Percentiles rank a stretch among this genome's conserved stretches.
These are phyloP conservation scores for Macrocybe gigantea DNA, from an alignment of 768 basidiomycete species.

Conservation along the genomic window DNA sequence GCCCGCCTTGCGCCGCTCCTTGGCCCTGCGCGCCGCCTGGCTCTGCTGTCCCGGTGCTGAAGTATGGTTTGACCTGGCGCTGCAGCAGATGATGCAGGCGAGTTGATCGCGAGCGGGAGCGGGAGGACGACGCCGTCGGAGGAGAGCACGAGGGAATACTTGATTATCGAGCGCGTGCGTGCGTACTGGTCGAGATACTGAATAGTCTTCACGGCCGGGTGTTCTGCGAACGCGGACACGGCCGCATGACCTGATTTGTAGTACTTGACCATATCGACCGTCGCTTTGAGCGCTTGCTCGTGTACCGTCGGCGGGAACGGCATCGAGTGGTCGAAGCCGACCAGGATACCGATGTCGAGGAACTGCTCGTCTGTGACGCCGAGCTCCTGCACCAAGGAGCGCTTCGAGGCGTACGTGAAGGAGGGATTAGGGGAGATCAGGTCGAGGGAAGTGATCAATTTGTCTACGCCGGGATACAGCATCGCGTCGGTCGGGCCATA, in stretches of 20 bases:
- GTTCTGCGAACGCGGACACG: conserved; percentile 70
- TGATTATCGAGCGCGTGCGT: conserved; percentile 86
- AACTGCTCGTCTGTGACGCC: conserved; percentile 82
- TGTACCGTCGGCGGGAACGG: conserved; percentile 80
- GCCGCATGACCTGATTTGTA: conserved; percentile 87
- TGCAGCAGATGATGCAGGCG: conserved; percentile 18
- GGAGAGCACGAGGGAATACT: conserved; percentile 84
- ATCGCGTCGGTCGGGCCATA: conserved; percentile 89
- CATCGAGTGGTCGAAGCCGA: conserved; percentile 79
- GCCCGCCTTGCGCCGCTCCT: too few species aligned
- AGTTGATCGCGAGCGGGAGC: conserved; percentile 63
- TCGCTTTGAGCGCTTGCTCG: conserved; percentile 76
- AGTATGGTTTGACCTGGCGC: too few species aligned
- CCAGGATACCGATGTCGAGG: conserved; percentile 87
- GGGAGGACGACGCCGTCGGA: conserved; percentile 82
- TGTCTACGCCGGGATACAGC: conserved; percentile 82
- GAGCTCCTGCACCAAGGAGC: conserved; percentile 52
- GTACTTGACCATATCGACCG: conserved; percentile 88
- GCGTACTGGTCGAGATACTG: conserved; percentile 85
- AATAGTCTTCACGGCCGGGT: conserved; percentile 74
- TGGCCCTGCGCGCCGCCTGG: not conserved
- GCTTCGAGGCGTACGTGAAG: conserved; percentile 85
- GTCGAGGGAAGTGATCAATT: conserved; percentile 86
- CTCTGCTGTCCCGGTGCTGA: too few species aligned
- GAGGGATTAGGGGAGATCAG: conserved; percentile 59